Evolutionary conservation across 148 eudicot species (phyloP).

Genomic region (Chenopodium suecicum): DNA sequence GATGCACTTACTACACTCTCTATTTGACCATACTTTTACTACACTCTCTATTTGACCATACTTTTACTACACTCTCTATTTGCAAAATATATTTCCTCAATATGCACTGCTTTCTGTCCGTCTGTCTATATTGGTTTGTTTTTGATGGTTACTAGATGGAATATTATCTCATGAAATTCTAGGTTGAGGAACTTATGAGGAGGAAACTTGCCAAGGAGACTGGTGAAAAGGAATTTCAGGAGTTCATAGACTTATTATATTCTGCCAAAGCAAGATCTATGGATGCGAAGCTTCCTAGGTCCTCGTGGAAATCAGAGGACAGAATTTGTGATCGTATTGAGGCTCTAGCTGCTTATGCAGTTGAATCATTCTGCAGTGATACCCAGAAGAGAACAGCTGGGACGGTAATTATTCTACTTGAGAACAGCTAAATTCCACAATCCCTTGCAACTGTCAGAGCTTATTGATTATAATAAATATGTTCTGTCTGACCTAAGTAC

Average conservation of each 20-base stretch:
- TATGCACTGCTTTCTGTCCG: background rate
- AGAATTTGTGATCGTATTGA: slow-evolving; percentile 52
- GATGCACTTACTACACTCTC: slow-evolving; percentile 59
- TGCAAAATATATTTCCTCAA: background rate
- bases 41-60: no score
- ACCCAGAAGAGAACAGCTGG: slow-evolving; percentile 76
- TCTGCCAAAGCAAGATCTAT: slow-evolving; percentile 65
- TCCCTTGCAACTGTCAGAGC: background rate
- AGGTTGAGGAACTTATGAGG: slow-evolving; percentile 80
- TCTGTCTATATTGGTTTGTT: background rate
- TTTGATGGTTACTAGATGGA: slow-evolving; percentile 8
- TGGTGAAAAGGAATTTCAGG: slow-evolving; percentile 76
- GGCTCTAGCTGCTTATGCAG: slow-evolving; percentile 76
- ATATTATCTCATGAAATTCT: slow-evolving; percentile 19
- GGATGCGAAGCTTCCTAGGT: slow-evolving; percentile 64
- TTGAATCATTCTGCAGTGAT: slow-evolving; percentile 57
- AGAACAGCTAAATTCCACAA: slow-evolving; percentile 5
- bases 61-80: no score
- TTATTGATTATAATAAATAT: background rate
- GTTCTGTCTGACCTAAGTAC: background rate
- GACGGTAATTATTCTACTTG: slow-evolving; percentile 47
- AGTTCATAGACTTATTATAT: slow-evolving; percentile 56
- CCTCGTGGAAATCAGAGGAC: slow-evolving; percentile 70
- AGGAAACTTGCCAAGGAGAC: slow-evolving; percentile 72
- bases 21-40: no score